Conservation (phyloP, 306 rosid species). For the Alnus rubra region DNA sequence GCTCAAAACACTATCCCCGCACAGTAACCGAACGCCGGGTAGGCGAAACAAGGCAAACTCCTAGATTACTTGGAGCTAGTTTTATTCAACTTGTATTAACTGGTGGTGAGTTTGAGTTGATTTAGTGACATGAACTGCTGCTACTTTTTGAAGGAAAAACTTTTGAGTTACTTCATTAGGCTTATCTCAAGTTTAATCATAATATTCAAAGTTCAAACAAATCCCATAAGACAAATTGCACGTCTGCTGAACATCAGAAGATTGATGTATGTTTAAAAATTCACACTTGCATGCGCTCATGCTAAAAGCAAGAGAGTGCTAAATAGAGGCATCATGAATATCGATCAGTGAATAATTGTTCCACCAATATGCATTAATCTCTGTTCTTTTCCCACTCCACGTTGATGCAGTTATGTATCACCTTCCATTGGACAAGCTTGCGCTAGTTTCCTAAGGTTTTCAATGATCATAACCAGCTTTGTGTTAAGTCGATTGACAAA, state of each 20-base stretch:
- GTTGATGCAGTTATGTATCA: constrained; percentile 31
- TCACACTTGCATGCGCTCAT: background rate
- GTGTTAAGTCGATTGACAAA: constrained; percentile 81
- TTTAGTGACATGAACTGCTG: too few species aligned
- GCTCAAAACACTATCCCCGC: too few species aligned
- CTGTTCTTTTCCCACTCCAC: constrained; percentile 19
- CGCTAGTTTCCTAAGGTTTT: constrained; percentile 69
- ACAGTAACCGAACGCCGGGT: too few species aligned
- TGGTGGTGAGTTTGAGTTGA: too few species aligned
- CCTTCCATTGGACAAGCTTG: constrained; percentile 57
- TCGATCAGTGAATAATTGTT: constrained; percentile 5
- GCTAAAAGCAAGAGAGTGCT: background rate
- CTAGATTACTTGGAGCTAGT: too few species aligned
- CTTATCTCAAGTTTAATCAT: background rate
- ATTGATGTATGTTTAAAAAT: background rate
- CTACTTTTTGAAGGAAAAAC: too few species aligned
- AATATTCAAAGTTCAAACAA: background rate
- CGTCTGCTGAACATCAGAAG: background rate
- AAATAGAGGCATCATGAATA: background rate
- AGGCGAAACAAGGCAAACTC: too few species aligned
- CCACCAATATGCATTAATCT: constrained; percentile 2
- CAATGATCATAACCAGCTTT: constrained; percentile 81
- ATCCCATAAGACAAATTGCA: background rate
- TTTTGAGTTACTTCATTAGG: too few species aligned
- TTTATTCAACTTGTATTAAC: too few species aligned